Evolutionary conservation across 768 basidiomycete genomes (phyloP).

Genomic region (Termitomyces sp.): DNA sequence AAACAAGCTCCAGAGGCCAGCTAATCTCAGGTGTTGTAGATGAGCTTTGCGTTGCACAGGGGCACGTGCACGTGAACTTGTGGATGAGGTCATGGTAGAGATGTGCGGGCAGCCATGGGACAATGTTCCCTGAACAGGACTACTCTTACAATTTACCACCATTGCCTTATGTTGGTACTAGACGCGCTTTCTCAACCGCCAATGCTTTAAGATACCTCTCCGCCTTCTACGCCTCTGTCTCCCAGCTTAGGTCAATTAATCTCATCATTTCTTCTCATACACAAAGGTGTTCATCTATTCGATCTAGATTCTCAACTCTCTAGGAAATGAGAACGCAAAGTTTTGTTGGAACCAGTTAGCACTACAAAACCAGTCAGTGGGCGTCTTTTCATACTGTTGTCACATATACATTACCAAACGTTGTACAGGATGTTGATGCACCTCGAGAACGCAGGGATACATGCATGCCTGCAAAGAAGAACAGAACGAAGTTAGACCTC

Average conservation of each 20-base stretch:
- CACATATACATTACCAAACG: too few relatives aligned
- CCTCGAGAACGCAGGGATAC: too few relatives aligned
- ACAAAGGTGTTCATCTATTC: constrained; percentile 13
- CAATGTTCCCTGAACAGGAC: constrained; percentile 12
- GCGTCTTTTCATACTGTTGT: constrained; percentile 21
- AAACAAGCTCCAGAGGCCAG: too few relatives aligned
- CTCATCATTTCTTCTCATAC: constrained; percentile 2
- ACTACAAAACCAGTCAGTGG: constrained; percentile 37
- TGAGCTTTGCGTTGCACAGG: too few relatives aligned
- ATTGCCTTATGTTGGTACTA: constrained; percentile 4
- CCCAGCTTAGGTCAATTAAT: constrained; percentile 38
- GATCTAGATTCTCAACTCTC: constrained; percentile 43
- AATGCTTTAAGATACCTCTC: constrained; percentile 16
- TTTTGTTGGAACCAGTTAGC: constrained; percentile 64
- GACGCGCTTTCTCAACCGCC: constrained; percentile 12
- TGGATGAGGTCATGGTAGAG: too few relatives aligned
- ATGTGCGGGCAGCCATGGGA: too few relatives aligned
- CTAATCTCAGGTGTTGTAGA: too few relatives aligned
- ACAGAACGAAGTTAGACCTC: too few relatives aligned
- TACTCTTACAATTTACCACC: constrained; percentile 2
- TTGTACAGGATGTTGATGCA: too few relatives aligned
- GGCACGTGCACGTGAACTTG: too few relatives aligned
- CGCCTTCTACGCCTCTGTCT: constrained; percentile 39
- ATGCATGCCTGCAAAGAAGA: too few relatives aligned
- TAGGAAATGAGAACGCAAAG: constrained; percentile 73